phyloP scores from a whole-genome alignment of 495 filamentous ascomycete genomes.

The Patellaria atrata region DNA sequence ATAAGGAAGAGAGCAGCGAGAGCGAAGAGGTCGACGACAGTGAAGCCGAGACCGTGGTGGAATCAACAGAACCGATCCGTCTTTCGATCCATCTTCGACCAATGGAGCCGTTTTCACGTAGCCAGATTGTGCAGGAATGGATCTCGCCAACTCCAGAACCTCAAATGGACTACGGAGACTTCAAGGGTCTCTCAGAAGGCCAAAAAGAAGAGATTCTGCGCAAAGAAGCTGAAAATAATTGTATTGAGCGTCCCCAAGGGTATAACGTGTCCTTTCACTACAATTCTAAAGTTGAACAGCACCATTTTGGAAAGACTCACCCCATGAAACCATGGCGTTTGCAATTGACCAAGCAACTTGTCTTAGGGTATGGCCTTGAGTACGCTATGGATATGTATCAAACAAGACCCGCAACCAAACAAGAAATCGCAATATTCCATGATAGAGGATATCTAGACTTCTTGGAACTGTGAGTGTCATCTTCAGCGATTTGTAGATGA shows the following conservation, averaged over 20 bases:
- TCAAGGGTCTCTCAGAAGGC: constrained; percentile 36
- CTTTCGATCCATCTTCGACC: neutral
- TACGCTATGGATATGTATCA: constrained; percentile 88
- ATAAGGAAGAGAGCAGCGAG: too few relatives aligned
- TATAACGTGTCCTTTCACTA: constrained; percentile 82
- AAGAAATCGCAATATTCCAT: constrained; percentile 83
- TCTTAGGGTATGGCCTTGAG: constrained; percentile 88
- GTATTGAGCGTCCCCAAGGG: constrained; percentile 62
- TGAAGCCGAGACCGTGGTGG: too few relatives aligned
- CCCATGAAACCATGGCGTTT: constrained; percentile 99
- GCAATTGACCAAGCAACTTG: constrained; percentile 84
- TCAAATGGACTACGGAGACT: constrained; percentile 9
- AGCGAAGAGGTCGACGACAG: too few relatives aligned
- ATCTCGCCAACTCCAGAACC: constrained; percentile 5
- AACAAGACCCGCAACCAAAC: constrained; percentile 64
- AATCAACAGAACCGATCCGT: neutral
- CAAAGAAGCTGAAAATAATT: constrained; percentile 52
- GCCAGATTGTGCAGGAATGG: constrained; percentile 52
- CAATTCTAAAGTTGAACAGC: constrained; percentile 86
- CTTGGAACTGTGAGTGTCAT: constrained; percentile 41
- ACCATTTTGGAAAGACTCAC: constrained; percentile 89
- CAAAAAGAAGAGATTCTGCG: constrained; percentile 45
- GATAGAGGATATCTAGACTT: constrained; percentile 82
- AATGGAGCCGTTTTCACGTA: constrained; percentile 7
- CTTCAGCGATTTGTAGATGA: neutral